phyloP scores from a whole-genome alignment of 2,329 filamentous ascomycete species.

The Hypoxylon sp. region DNA sequence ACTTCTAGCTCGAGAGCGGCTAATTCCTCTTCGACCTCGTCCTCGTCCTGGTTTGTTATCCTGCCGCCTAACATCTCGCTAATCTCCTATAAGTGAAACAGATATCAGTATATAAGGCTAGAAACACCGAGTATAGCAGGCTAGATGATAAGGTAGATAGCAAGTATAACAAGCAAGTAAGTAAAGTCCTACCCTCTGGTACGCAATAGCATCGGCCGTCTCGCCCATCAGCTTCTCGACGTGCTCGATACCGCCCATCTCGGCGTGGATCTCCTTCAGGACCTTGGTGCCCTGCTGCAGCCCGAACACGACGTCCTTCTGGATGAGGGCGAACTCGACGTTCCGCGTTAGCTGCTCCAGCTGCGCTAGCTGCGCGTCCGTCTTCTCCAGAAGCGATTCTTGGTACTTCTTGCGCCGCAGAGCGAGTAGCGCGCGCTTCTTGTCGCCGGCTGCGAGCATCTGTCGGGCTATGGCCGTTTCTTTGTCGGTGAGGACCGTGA shows the following conservation, averaged over 20 bases:
- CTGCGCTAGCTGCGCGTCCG: slow-evolving; percentile 93
- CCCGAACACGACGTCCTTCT: slow-evolving; percentile 95
- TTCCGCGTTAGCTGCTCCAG: slow-evolving; percentile 88
- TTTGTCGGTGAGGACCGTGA: slow-evolving; percentile 85
- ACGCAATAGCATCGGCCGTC: slow-evolving; percentile 89
- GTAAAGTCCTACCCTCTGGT: slow-evolving; percentile 78
- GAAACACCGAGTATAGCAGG: neutral
- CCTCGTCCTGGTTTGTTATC: slow-evolving; percentile 95
- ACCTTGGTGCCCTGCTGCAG: slow-evolving; percentile 93
- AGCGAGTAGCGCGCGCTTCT: slow-evolving; percentile 85
- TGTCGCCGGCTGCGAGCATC: slow-evolving; percentile 86
- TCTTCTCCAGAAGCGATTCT: slow-evolving; percentile 88
- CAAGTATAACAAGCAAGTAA: neutral
- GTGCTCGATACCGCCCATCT: slow-evolving; percentile 95
- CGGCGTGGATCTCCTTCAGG: slow-evolving; percentile 89
- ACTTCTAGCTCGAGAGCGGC: slow-evolving; percentile 81
- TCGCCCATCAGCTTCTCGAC: slow-evolving; percentile 97
- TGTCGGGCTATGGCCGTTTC: slow-evolving; percentile 89
- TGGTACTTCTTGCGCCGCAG: slow-evolving; percentile 97
- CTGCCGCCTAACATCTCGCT: slow-evolving; percentile 90
- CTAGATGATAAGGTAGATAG: neutral
- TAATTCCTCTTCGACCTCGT: slow-evolving; percentile 97
- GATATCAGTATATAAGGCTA: neutral
- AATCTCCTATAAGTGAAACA: slow-evolving; percentile 75
- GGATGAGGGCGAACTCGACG: slow-evolving; percentile 96